These are phyloP conservation scores for Podaxis sp. DNA, from an alignment of 768 basidiomycete species.

Conservation along the genomic window DNA sequence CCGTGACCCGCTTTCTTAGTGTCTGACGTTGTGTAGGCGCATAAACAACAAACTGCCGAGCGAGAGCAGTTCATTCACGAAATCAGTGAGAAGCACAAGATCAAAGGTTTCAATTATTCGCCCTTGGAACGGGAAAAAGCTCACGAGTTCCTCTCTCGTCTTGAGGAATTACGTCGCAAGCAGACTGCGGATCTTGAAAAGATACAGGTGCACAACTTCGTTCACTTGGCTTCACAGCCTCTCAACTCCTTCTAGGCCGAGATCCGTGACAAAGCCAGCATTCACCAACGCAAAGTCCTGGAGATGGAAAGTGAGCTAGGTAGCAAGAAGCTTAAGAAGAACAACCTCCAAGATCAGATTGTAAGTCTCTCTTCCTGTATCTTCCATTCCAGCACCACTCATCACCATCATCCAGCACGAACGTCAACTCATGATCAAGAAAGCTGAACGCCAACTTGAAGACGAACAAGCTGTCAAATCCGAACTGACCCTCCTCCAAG, in stretches of 20 bases:
- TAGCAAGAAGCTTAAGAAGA: conserved; percentile 51
- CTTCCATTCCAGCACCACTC: not conserved
- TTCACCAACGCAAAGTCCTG: conserved; percentile 59
- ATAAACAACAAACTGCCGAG: conserved; percentile 64
- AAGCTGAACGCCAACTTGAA: conserved; percentile 56
- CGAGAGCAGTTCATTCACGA: conserved; percentile 76
- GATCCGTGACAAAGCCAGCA: conserved; percentile 53
- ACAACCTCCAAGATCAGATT: conserved; percentile 52
- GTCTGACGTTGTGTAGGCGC: conserved; percentile 45
- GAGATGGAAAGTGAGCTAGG: conserved; percentile 56
- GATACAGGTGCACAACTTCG: conserved; percentile 50
- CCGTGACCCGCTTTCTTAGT: not conserved
- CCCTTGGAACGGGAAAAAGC: conserved; percentile 73
- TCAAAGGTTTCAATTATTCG: conserved; percentile 71
- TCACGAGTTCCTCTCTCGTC: conserved; percentile 64
- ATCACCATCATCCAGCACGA: conserved; percentile 36
- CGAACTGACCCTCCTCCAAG: conserved; percentile 50
- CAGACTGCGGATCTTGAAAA: conserved; percentile 65
- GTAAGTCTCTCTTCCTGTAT: conserved; percentile 34
- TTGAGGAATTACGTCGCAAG: conserved; percentile 60
- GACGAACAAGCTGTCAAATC: conserved; percentile 50
- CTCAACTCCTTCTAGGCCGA: conserved; percentile 43
- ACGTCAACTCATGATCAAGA: conserved; percentile 47
- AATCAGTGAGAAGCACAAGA: conserved; percentile 62
- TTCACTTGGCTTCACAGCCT: not conserved